Conservation (phyloP, 371 early-diverging fungal genomes). For the Mucor mucedo region DNA sequence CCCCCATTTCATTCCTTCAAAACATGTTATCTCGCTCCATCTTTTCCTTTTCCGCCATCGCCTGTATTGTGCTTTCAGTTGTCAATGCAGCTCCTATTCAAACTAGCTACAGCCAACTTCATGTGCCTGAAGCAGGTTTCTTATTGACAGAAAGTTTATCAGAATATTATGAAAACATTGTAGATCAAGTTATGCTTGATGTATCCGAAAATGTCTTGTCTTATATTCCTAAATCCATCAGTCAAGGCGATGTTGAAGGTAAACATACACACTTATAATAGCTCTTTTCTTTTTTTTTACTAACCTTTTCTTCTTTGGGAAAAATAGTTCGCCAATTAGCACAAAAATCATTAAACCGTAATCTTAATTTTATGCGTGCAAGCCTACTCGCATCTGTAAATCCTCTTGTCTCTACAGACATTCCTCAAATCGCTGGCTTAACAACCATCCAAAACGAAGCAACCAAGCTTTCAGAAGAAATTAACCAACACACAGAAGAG, state of each 20-base stretch:
- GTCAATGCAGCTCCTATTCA: conserved; percentile 23
- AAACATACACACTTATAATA: background rate
- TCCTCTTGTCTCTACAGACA: conserved; percentile 35
- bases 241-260: conserved; percentile 32
- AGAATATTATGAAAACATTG: conserved; percentile 54
- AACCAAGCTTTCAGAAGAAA: background rate
- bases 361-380: conserved; percentile 39
- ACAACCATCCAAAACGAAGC: conserved; percentile 13
- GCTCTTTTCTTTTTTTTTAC: no score
- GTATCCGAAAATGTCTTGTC: conserved; percentile 36
- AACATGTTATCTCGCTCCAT: conserved; percentile 13
- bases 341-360: conserved; percentile 32
- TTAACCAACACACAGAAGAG: conserved; percentile 5
- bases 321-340: conserved; percentile 19
- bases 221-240: conserved; percentile 35
- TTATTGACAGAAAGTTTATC: conserved; percentile 35
- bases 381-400: conserved; percentile 36
- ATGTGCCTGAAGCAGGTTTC: conserved; percentile 17
- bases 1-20: conserved; percentile 17
- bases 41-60: conserved; percentile 10
- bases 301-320: background rate
- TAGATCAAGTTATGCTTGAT: conserved; percentile 50
- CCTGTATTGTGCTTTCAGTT: conserved; percentile 15
- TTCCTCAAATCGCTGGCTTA: conserved; percentile 22
- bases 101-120: background rate